Percentiles rank a stretch among this genome's conserved stretches.
Evolutionary conservation across 306 rosid species (phyloP).

Genomic region (Quercus wislizeni): DNA sequence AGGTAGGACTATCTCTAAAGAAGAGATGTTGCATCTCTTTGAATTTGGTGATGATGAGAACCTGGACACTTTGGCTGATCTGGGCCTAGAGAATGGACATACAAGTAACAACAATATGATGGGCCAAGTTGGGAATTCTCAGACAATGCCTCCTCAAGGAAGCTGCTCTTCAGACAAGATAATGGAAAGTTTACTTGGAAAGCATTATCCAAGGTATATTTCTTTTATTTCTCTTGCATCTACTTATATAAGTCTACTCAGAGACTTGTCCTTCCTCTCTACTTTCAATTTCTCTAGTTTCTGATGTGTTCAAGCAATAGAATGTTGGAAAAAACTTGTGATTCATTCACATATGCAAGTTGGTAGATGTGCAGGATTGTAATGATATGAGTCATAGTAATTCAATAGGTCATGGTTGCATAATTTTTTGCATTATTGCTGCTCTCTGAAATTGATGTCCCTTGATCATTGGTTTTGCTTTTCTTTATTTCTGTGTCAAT

Average conservation of each 20-base stretch:
- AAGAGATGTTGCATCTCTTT: slow-evolving; percentile 97
- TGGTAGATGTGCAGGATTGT: neutral
- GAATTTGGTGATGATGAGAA: slow-evolving; percentile 96
- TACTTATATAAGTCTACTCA: neutral
- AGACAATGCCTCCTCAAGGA: slow-evolving; percentile 62
- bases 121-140: slow-evolving; percentile 39
- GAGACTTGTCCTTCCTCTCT: neutral
- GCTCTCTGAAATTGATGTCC: neutral
- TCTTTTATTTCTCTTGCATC: slow-evolving; percentile 9
- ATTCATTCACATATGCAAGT: neutral
- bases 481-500: neutral
- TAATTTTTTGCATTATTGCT: neutral
- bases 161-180: slow-evolving; percentile 80
- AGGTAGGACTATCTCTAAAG: slow-evolving; percentile 85
- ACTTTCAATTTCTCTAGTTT: neutral
- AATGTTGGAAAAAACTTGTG: neutral
- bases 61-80: slow-evolving; percentile 53
- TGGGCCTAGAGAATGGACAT: slow-evolving; percentile 47
- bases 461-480: neutral
- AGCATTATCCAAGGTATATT: slow-evolving; percentile 76
- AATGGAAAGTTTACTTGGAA: slow-evolving; percentile 80
- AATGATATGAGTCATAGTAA: neutral
- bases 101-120: slow-evolving; percentile 26
- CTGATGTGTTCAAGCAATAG: neutral
- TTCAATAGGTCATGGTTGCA: neutral